Evolutionary conservation across 257 asterid species (phyloP), one percentile per base, ranked within the genome.

Genomic region (Solanum clarkiae): DNA sequence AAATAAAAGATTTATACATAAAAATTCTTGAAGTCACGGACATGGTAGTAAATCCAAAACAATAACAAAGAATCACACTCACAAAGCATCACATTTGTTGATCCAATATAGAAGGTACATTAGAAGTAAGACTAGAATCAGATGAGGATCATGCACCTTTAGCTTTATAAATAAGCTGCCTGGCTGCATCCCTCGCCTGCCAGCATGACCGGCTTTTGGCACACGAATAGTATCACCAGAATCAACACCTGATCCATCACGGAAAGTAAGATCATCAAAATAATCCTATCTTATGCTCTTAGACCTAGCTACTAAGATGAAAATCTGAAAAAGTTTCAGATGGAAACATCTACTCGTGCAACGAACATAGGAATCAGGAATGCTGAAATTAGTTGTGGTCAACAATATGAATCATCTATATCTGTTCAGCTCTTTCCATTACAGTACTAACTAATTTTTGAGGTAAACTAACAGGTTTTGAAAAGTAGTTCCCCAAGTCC

Each of bases 211-310:
- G 88, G 97, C 97, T 72, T 91, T 88, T 54, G 95, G 91, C 60
- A 96, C 98, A 75, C 92, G 93, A 80, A 96, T 91, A n/a, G 94
- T 91, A 90, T 96, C 98, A 45, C 95, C 94, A 63, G 93, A 90
- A 77, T 93, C 98, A 90, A 96, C 94, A 80, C 99, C 99, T 96
- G 88, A 85, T 75, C 79, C 86, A 88, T 87, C 77, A 60, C 75
- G 51, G n/a, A 85, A 56, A 66, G 70, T 81, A 79, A 81, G 69
- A 77, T 36, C 84, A 79, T 80, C 84, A 85, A 29, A 22, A 42
- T 60, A 53, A 66, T 49, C 75, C 45, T n/a, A 55, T 22, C 53
- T 59, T 70, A 83, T 10, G 85, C 80, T 63, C 44, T 68, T 83
- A 83, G 86, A 44, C 69, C 81, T 68, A 51, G 29, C 69, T 36